Conservation (phyloP, 805 yeast genomes). For the Ogataea zsoltii region DNA sequence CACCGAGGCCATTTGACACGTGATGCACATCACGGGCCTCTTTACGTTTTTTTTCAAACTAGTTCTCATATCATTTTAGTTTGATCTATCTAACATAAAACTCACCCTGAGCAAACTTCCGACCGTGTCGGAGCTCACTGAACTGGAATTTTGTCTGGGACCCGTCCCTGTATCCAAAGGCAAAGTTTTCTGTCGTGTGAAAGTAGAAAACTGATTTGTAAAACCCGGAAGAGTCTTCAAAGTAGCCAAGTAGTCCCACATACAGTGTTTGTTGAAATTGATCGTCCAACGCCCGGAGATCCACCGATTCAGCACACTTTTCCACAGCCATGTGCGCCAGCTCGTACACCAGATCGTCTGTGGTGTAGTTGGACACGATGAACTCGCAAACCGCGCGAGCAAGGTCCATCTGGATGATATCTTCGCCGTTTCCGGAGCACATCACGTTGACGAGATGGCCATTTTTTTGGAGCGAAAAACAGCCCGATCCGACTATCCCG, state of each 20-base stretch:
- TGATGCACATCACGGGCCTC: neutral
- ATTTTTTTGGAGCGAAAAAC: conserved; percentile 25
- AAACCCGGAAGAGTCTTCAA: conserved; percentile 9
- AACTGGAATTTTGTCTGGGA: conserved; percentile 8
- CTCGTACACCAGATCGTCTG: conserved; percentile 17
- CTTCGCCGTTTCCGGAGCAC: conserved; percentile 62
- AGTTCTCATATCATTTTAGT: too few species aligned
- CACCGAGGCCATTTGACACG: neutral
- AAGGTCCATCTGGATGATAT: conserved; percentile 45
- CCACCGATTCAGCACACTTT: conserved; percentile 9
- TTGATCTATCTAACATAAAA: neutral
- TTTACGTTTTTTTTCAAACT: too few species aligned
- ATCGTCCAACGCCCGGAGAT: conserved; percentile 24
- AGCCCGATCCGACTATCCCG: conserved; percentile 48
- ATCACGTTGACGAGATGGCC: conserved; percentile 27
- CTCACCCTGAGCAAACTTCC: conserved; percentile 10
- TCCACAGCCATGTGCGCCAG: conserved; percentile 19
- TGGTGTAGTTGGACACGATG: conserved; percentile 8
- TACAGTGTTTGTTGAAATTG: conserved; percentile 16
- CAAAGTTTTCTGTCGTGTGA: conserved; percentile 31
- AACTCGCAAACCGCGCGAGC: conserved; percentile 35
- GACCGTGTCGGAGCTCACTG: conserved; percentile 13
- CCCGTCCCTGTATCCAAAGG: conserved; percentile 16
- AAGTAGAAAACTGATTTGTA: conserved; percentile 20
- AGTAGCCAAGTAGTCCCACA: conserved; percentile 29